These are phyloP conservation scores for Kalmanozyma brasiliensis DNA, from an alignment of 1,284 basidiomycete species.

Conservation along the genomic window DNA sequence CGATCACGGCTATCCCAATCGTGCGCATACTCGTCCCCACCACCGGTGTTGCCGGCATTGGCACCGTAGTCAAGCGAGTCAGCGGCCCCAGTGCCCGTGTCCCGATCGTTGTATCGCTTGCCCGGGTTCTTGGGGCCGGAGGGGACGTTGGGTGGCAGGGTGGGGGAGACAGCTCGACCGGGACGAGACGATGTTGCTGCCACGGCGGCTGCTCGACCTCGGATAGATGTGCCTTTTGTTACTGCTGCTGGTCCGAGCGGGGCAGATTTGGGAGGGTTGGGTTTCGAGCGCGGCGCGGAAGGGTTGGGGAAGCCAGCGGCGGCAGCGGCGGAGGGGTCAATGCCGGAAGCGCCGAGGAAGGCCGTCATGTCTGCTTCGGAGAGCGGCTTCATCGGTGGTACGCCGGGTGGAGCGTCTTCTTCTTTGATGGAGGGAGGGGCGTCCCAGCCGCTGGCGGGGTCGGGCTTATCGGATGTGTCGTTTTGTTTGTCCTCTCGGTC, in stretches of 20 bases:
- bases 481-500: constrained; percentile 1
- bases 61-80: constrained; percentile 65
- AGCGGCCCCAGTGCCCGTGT: constrained; percentile 53
- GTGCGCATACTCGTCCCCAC: constrained; percentile 15
- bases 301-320: constrained; percentile 24
- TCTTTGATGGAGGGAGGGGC: constrained; percentile 15
- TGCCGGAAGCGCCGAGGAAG: constrained; percentile 41
- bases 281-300: constrained; percentile 1
- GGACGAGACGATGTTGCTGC: constrained; percentile 13
- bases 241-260: constrained; percentile 12
- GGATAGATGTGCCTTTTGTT: constrained; percentile 37
- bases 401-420: constrained; percentile 7
- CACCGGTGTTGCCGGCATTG: constrained; percentile 28
- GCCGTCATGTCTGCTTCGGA: constrained; percentile 41
- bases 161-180: constrained; percentile 34
- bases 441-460: constrained; percentile 13
- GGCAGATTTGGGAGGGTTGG: constrained; percentile 16
- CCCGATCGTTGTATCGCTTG: constrained; percentile 63
- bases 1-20: constrained; percentile 23
- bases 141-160: constrained; percentile 51
- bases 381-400: constrained; percentile 27
- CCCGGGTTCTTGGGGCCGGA: constrained; percentile 56
- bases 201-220: constrained; percentile 35
- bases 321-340: constrained; percentile 32
- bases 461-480: constrained; percentile 6